Evolutionary conservation across 108 stramenopile species (phyloP), one percentile per base, ranked within the genome.

Genomic region (Pseudonitzschia pungens): DNA sequence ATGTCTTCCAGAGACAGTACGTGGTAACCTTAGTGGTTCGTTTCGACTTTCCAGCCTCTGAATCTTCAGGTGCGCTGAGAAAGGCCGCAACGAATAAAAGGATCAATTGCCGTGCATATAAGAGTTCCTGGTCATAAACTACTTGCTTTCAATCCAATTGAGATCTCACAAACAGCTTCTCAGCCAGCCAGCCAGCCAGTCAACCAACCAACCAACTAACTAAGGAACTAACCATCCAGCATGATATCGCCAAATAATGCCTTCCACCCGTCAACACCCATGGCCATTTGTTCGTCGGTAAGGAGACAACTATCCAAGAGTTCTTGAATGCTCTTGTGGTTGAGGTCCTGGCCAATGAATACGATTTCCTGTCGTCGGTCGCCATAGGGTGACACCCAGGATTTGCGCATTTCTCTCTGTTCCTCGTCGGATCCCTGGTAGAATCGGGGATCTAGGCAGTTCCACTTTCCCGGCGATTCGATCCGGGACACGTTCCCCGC

Each of bases 341-440:
- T 69, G 36, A 89, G 51, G 41, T 76, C 79, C 15, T 81, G 63
- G 18, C 96, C 96, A 69, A 97, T 97, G 66, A 96, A 96, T 0
- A 97, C 94, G 56, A 97, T 71, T 73, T 97, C 97, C 72, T 97
- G 95, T 68, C 97, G 83, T 36, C 95, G 85, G 79, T 97, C 97
- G 9, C 95, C 97, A 71, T 85, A 94, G 73, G 60, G 60, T 6
- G 60, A 32, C 29, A 62, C 60, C 60, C 60, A 62, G 36, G 26
- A 18, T 26, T 68, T 50, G 15, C 67, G 67, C 21, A 31, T 15
- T 27, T 12, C 50, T 1, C 18, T n/a, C 24, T 68, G 20, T 11
- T 20, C 28, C 27, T 43, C 4, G 11, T 50, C 50, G 40, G 28
- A 14, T 26, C 50, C 45, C 16, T 21, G 41, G 14, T 40, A 50